Evolutionary conservation across 495 filamentous ascomycete species (phyloP).

Genomic region (Podospora fimiseda): DNA sequence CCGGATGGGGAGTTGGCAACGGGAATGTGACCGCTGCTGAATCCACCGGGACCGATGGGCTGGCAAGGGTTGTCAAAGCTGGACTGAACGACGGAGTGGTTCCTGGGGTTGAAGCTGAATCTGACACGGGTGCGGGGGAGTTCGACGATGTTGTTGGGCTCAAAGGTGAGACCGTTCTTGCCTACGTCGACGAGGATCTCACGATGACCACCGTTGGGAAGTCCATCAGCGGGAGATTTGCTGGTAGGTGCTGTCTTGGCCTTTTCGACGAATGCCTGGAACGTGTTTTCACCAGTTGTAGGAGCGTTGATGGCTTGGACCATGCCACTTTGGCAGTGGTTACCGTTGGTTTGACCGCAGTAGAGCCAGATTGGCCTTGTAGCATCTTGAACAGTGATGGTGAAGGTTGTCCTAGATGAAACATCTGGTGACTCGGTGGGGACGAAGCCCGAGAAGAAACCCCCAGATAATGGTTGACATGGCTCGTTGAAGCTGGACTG

Average conservation of each 20-base stretch:
- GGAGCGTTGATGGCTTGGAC: conserved; percentile 36
- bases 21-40: conserved; percentile 41
- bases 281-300: conserved; percentile 24
- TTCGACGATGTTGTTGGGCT: conserved; percentile 34
- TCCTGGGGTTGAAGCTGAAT: conserved; percentile 35
- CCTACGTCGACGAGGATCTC: conserved; percentile 32
- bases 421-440: conserved; percentile 26
- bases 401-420: conserved; percentile 41
- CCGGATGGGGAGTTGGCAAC: conserved; percentile 28
- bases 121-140: conserved; percentile 29
- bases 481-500: conserved; percentile 53
- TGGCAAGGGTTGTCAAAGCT: conserved; percentile 38
- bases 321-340: conserved; percentile 40
- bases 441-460: conserved; percentile 47
- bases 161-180: conserved; percentile 27
- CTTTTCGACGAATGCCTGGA: conserved; percentile 28
- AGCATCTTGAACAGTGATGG: conserved; percentile 47
- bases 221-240: conserved; percentile 24
- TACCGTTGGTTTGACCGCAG: conserved; percentile 39
- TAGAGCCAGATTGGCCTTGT: conserved; percentile 57
- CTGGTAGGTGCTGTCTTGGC: conserved; percentile 25
- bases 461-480: conserved; percentile 45
- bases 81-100: conserved; percentile 39
- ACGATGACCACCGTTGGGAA: conserved; percentile 30
- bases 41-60: conserved; percentile 30